Evolutionary conservation across 306 rosid species (phyloP).

Genomic region (Castanea mollissima): DNA sequence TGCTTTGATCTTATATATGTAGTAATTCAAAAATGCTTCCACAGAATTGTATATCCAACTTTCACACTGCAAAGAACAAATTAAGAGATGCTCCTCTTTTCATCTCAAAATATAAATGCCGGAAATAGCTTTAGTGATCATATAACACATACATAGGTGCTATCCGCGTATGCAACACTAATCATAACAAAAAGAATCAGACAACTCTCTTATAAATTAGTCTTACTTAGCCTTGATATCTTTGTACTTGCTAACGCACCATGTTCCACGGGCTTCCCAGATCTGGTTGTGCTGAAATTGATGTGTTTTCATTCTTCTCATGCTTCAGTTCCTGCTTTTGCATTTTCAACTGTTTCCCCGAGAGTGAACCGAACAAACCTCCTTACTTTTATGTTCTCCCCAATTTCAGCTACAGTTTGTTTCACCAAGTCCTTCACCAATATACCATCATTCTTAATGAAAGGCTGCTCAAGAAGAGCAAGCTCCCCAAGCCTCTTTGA

Average conservation of each 20-base stretch:
- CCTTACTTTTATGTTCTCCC: conserved; percentile 91
- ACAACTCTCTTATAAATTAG: conserved; percentile 29
- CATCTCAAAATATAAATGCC: conserved; percentile 37
- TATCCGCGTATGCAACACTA: conserved; percentile 21
- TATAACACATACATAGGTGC: conserved; percentile 21
- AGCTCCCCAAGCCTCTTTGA: conserved; percentile 97
- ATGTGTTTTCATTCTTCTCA: conserved; percentile 22
- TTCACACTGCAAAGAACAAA: conserved; percentile 32
- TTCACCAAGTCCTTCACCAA: conserved; percentile 89
- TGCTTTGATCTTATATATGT: neutral
- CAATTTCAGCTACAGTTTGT: conserved; percentile 97
- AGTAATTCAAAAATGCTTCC: conserved; percentile 43
- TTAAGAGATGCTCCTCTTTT: conserved; percentile 41
- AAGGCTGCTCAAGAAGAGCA: conserved; percentile 89
- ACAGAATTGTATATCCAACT: conserved; percentile 24
- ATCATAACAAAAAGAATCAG: conserved; percentile 32
- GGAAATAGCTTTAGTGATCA: conserved; percentile 14
- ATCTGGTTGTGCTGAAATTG: conserved; percentile 1
- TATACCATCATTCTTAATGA: conserved; percentile 76
- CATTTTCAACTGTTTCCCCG: conserved; percentile 59
- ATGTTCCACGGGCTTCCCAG: neutral
- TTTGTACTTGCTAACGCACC: conserved; percentile 9
- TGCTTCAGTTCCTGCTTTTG: conserved; percentile 29
- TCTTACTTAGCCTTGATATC: conserved; percentile 1
- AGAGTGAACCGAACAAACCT: conserved; percentile 85